phyloP scores from a whole-genome alignment of 108 stramenopile species.

The Skeletonema menzelii region DNA sequence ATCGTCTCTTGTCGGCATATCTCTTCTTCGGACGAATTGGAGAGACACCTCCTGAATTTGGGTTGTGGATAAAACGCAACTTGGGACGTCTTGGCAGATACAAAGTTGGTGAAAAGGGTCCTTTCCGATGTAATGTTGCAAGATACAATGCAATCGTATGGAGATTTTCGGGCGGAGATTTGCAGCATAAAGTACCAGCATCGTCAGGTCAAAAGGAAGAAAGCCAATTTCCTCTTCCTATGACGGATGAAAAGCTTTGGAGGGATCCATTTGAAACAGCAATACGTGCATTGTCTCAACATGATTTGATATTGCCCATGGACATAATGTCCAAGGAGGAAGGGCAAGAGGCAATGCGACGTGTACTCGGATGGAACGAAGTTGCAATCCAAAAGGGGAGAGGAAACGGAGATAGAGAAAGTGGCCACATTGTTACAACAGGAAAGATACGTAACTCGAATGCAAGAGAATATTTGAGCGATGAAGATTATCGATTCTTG shows the following conservation, averaged over 20 bases:
- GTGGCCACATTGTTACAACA: conserved; percentile 40
- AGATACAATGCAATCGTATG: conserved; percentile 45
- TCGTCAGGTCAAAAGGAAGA: not conserved
- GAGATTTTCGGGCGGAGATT: conserved; percentile 44
- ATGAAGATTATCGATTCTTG: conserved; percentile 27
- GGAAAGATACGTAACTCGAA: conserved; percentile 38
- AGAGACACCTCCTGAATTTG: conserved; percentile 14
- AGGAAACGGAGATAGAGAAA: not conserved
- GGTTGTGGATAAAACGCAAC: conserved; percentile 16
- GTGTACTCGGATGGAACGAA: conserved; percentile 35
- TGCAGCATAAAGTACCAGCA: not conserved
- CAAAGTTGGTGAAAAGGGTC: conserved; percentile 3
- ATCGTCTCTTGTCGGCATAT: conserved; percentile 55
- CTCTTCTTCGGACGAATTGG: conserved; percentile 43
- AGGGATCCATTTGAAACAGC: conserved; percentile 27
- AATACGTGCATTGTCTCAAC: conserved; percentile 25
- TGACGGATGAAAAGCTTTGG: conserved; percentile 16
- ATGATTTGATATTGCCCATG: conserved; percentile 40
- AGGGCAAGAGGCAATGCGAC: conserved; percentile 8
- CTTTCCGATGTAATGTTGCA: conserved; percentile 16
- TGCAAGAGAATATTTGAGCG: conserved; percentile 24
- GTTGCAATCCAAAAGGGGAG: conserved; percentile 9
- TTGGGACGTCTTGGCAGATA: not conserved
- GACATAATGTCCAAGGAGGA: conserved; percentile 37
- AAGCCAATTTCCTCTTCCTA: not conserved